Base-by-base conservation (phyloP, 768 basidiomycete genomes). In the Tylopilus plumbeoviolaceoides region DNA sequence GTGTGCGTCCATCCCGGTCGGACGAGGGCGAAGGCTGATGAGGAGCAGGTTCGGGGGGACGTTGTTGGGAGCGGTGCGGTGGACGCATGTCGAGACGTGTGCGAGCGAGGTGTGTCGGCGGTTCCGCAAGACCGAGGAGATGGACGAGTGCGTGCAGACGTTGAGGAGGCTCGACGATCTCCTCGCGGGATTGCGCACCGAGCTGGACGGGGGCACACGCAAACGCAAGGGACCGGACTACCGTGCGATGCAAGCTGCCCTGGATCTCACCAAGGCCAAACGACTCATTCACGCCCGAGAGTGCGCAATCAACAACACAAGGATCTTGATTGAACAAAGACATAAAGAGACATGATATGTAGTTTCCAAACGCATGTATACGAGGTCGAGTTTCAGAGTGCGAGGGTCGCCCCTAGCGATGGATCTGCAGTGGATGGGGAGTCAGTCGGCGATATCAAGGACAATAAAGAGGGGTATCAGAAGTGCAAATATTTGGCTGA, bases 81-180 rank as follows among this genome's bases (percentile, higher is more conserved):
- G 92, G 66, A 66, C 77, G 3, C 91, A 93, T 60, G 86, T 92
- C 59, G 84, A 89, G 66, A 81, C 78, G 2, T 91, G 89, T 63
- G 73, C 89, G 6, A 64, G 75, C 15, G 88, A 93, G 65, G 89
- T 87, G 14, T 91, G 88, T 65, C 79, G 77, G 15, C 71, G 71
- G 31, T 90, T 87, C 74, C 83, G 79, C 54, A 75, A 77, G 44
- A 70, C 78, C 48, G 87, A 91, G 54, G 87, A 89, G 57, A 72
- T 89, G 48, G 79, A 80, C 18, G 86, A 87, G 40, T 77, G 70
- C 51, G 71, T 87, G 15, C 64, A 77, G 4, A 80, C 79, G 18
- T 68, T 92, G 27, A 69, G 64, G 7, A 79, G 75, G 3, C 72
- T 91, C 23, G 89, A 92, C 61, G 79, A 77, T 47, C 71, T 84